Evolutionary conservation across 306 rosid species (phyloP).

Genomic region (Fragaria vesca): DNA sequence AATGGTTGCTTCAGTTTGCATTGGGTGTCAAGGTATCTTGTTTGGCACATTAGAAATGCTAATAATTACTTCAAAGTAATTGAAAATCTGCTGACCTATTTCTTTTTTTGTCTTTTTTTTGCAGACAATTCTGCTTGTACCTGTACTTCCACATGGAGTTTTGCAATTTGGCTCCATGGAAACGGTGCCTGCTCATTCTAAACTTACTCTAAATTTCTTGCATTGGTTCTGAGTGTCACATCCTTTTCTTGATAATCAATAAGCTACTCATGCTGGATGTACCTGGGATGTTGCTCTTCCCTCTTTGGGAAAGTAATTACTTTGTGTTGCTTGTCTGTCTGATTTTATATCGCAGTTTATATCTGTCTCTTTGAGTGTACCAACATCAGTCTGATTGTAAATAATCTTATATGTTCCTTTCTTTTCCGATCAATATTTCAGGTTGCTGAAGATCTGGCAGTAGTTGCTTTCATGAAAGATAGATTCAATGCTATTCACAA

Average conservation of each 20-base stretch:
- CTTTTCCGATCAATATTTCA: constrained; percentile 39
- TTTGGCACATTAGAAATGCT: not conserved
- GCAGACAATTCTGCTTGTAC: constrained; percentile 87
- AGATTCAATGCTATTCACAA: constrained; percentile 42
- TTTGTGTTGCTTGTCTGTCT: not conserved
- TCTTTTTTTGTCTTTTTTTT: not conserved
- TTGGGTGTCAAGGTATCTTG: constrained; percentile 73
- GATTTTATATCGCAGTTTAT: not conserved
- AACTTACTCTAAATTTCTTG: constrained; percentile 18
- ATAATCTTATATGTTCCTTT: constrained; percentile 30
- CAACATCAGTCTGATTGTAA: not conserved
- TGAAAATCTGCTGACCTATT: not conserved
- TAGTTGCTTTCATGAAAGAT: constrained; percentile 54
- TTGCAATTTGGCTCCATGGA: constrained; percentile 85
- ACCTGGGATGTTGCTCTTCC: not conserved
- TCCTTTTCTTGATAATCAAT: constrained; percentile 2
- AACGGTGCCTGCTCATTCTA: constrained; percentile 49
- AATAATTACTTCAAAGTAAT: not conserved
- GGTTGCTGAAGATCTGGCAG: constrained; percentile 72
- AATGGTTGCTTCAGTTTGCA: constrained; percentile 81
- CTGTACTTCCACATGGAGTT: constrained; percentile 84
- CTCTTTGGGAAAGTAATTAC: not conserved
- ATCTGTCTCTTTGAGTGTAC: not conserved
- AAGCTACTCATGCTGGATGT: not conserved
- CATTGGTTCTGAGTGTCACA: not conserved